These are phyloP conservation scores for Triticum urartu DNA, from an alignment of 176 grass and related monocot species.

Conservation along the genomic window DNA sequence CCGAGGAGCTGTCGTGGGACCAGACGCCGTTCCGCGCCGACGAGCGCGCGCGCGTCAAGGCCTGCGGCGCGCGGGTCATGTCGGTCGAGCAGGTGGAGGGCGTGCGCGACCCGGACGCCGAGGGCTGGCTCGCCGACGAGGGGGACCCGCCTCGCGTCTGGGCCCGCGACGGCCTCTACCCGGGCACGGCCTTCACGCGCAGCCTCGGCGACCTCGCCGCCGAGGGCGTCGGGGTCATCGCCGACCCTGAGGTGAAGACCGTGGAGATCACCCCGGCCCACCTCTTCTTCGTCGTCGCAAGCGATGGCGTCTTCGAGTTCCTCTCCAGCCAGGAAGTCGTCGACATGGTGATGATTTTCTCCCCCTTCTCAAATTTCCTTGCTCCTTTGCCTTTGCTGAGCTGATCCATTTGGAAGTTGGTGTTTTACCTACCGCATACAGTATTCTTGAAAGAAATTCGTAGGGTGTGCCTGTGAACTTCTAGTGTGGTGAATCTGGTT, in stretches of 20 bases:
- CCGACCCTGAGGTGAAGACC: slow-evolving; percentile 72
- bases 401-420: not conserved
- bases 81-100: slow-evolving; percentile 82
- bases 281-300: slow-evolving; percentile 83
- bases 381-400: not conserved
- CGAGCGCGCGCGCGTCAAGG: slow-evolving; percentile 81
- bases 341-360: slow-evolving; percentile 59
- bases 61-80: slow-evolving; percentile 80
- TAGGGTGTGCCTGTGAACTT: not conserved
- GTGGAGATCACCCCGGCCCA: slow-evolving; percentile 68
- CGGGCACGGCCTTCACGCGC: slow-evolving; percentile 91
- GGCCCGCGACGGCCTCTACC: slow-evolving; percentile 82
- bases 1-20: slow-evolving; percentile 87
- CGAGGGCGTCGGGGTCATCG: slow-evolving; percentile 74
- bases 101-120: slow-evolving; percentile 42
- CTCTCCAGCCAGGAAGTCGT: slow-evolving; percentile 90
- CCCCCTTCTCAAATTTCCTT: not conserved
- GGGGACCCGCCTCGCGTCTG: slow-evolving; percentile 94
- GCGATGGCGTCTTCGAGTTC: slow-evolving; percentile 95
- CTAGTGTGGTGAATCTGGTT: not conserved
- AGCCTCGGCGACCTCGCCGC: slow-evolving; percentile 84
- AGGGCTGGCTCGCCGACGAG: slow-evolving; percentile 56
- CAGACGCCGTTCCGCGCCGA: slow-evolving; percentile 95
- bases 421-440: not conserved
- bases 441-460: not conserved